These are phyloP conservation scores for Diospyros kaki DNA, from an alignment of 148 eudicot genomes.

Conservation along the genomic window DNA sequence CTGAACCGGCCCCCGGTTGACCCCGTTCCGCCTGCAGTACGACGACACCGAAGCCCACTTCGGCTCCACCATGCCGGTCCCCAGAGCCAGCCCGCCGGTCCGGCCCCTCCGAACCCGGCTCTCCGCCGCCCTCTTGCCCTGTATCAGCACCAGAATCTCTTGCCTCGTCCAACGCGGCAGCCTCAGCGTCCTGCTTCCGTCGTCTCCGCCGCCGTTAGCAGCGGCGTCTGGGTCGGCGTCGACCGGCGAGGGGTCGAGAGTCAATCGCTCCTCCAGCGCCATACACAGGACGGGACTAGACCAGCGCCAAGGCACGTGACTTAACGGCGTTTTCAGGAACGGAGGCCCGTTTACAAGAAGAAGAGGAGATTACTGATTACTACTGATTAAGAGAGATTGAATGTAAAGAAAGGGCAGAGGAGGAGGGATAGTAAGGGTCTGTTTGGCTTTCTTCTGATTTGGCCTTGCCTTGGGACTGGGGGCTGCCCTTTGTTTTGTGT, in stretches of 20 bases:
- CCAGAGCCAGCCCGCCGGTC: slow-evolving; percentile 18
- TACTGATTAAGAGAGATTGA: background rate
- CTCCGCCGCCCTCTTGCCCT: slow-evolving; percentile 73
- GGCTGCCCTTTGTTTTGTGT: background rate
- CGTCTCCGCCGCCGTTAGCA: slow-evolving; percentile 22
- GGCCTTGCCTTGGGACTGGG: background rate
- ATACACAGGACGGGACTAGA: background rate
- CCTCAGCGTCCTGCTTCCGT: slow-evolving; percentile 39
- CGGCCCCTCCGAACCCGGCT: slow-evolving; percentile 59
- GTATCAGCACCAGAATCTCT: slow-evolving; percentile 71
- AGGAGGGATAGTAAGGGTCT: background rate
- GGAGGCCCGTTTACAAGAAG: background rate
- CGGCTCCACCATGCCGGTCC: slow-evolving; percentile 46
- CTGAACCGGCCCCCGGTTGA: slow-evolving; percentile 82
- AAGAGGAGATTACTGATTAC: background rate
- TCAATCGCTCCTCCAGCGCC: slow-evolving; percentile 30
- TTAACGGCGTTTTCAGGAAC: slow-evolving; percentile 19
- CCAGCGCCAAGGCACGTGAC: slow-evolving; percentile 22
- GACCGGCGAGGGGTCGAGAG: slow-evolving; percentile 14
- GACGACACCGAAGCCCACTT: slow-evolving; percentile 83
- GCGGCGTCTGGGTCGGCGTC: slow-evolving; percentile 20
- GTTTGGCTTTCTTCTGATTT: background rate
- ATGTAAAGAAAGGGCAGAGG: no score
- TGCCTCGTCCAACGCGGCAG: slow-evolving; percentile 81
- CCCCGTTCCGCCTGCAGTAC: slow-evolving; percentile 72